phyloP scores from a whole-genome alignment of 176 grass and related monocot genomes.

The Stipa capillata region DNA sequence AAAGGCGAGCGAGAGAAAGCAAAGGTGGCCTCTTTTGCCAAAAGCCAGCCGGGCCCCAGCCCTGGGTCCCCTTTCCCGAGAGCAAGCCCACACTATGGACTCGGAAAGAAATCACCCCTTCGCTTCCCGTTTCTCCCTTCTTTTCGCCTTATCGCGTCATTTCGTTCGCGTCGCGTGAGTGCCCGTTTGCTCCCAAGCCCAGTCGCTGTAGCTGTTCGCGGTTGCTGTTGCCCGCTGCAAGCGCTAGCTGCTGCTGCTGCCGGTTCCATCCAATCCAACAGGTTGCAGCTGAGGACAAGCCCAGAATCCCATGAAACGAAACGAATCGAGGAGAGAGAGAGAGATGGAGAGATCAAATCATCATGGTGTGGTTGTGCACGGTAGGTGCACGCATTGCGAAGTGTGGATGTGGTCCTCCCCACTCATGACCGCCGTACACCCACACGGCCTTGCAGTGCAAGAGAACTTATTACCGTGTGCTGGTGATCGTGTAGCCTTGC shows the following conservation, averaged over 20 bases:
- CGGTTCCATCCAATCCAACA: slow-evolving; percentile 7
- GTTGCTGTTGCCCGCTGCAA: too few species aligned
- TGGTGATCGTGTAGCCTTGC: neutral
- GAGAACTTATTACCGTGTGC: neutral
- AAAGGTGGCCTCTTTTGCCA: slow-evolving; percentile 15
- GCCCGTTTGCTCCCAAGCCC: neutral
- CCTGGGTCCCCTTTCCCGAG: neutral
- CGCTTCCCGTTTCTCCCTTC: neutral
- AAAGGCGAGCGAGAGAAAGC: neutral
- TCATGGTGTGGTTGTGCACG: neutral
- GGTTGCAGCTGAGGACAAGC: slow-evolving; percentile 19
- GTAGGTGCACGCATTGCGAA: neutral
- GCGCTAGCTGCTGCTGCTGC: neutral
- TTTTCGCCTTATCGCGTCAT: neutral
- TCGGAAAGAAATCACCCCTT: neutral
- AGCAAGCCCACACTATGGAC: neutral
- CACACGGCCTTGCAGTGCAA: neutral
- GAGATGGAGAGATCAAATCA: neutral
- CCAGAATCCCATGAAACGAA: neutral
- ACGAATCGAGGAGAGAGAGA: neutral
- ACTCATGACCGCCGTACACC: neutral
- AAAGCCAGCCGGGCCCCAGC: neutral
- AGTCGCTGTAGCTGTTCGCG: neutral
- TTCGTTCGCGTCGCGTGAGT: neutral
- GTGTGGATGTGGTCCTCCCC: neutral